Percentiles rank a stretch among this genome's conserved stretches.
These are phyloP conservation scores for Periconia sp. DNA, from an alignment of 2,329 filamentous ascomycete genomes.

Conservation along the genomic window DNA sequence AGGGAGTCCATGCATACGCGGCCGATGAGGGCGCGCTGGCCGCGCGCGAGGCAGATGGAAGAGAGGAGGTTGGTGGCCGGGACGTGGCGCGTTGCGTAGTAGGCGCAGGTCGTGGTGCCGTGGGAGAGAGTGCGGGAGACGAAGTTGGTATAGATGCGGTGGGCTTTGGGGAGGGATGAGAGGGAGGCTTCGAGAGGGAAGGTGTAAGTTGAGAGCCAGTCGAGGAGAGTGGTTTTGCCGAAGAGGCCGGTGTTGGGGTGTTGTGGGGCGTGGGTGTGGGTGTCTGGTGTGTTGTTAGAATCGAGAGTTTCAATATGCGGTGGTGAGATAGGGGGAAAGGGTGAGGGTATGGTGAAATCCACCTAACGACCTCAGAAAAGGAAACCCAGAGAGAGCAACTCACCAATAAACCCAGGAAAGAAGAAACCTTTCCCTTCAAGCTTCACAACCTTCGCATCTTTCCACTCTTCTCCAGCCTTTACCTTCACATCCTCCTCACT, in stretches of 20 bases:
- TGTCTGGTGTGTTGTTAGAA: conserved; percentile 52
- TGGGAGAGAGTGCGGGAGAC: conserved; percentile 80
- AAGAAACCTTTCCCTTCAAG: conserved; percentile 64
- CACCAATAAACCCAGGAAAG: conserved; percentile 81
- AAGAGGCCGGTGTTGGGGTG: conserved; percentile 95
- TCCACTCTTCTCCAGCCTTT: conserved; percentile 37
- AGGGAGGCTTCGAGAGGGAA: conserved; percentile 89
- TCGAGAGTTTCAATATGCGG: too few species aligned
- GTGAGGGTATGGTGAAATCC: not conserved
- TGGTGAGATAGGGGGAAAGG: too few species aligned
- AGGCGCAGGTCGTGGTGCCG: conserved; percentile 92
- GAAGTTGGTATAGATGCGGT: conserved; percentile 73
- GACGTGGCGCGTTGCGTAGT: conserved; percentile 89
- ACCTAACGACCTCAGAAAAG: not conserved
- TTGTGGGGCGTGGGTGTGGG: conserved; percentile 92
- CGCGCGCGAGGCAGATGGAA: conserved; percentile 73
- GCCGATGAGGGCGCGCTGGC: conserved; percentile 89
- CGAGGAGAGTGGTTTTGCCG: conserved; percentile 86
- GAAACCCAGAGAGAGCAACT: conserved; percentile 19
- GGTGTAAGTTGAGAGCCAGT: conserved; percentile 93
- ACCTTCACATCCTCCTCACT: conserved; percentile 21
- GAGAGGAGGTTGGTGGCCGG: conserved; percentile 88
- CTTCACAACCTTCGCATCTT: conserved; percentile 43
- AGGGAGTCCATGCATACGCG: conserved; percentile 89
- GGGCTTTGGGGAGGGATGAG: conserved; percentile 62